Conservation (phyloP, 306 rosid genomes). For the Casuarina equisetifolia region DNA sequence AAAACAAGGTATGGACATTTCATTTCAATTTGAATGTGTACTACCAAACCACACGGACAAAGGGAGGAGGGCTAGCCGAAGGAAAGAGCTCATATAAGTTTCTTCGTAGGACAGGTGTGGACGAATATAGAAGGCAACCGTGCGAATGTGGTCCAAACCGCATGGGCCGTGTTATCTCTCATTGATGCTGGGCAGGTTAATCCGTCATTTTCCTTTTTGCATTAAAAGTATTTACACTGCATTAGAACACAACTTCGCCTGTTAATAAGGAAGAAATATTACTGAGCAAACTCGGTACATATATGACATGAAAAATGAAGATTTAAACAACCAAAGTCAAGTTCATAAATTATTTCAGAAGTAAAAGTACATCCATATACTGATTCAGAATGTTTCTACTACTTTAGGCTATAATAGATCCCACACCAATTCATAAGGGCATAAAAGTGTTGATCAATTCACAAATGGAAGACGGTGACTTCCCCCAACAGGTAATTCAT, state of each 20-base stretch:
- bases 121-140: slow-evolving; percentile 54
- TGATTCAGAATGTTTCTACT: slow-evolving; percentile 15
- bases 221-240: not conserved
- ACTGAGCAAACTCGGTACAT: not conserved
- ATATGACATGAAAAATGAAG: not conserved
- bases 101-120: slow-evolving; percentile 46
- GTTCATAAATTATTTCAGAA: not conserved
- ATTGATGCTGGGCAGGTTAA: slow-evolving; percentile 76
- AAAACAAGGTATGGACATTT: slow-evolving; percentile 44
- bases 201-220: not conserved
- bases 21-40: slow-evolving; percentile 4
- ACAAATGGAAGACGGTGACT: slow-evolving; percentile 74
- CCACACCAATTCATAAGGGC: slow-evolving; percentile 60
- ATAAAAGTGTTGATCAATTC: slow-evolving; percentile 51
- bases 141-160: slow-evolving; percentile 59
- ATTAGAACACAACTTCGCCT: too few relatives aligned
- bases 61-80: not conserved
- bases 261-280: not conserved
- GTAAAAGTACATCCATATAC: not conserved
- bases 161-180: slow-evolving; percentile 74
- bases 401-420: slow-evolving; percentile 52
- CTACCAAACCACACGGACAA: not conserved
- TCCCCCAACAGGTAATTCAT: slow-evolving; percentile 60
- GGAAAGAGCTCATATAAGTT: not conserved
- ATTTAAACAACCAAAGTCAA: not conserved